Percentiles rank a stretch among this genome's conserved stretches.
These are phyloP conservation scores for Lactarius pseudohatsudake DNA, from an alignment of 768 basidiomycete species.

Conservation along the genomic window DNA sequence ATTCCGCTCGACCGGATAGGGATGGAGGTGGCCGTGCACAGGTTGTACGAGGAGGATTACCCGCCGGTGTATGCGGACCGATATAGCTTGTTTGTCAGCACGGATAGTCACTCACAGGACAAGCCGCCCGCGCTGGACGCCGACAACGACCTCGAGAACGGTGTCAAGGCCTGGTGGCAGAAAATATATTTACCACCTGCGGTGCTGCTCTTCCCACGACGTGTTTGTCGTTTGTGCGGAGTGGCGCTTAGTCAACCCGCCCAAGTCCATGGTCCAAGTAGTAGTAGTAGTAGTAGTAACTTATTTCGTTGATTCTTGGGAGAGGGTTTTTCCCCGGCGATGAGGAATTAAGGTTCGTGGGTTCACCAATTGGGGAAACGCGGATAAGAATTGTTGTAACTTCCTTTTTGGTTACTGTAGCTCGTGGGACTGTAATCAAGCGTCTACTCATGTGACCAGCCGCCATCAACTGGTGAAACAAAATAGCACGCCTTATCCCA, in stretches of 20 bases:
- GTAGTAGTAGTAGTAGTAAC: not conserved
- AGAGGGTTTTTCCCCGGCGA: no score
- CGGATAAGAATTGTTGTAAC: not conserved
- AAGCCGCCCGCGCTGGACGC: not conserved
- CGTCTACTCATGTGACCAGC: not conserved
- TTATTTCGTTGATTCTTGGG: not conserved
- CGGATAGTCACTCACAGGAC: not conserved
- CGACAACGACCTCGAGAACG: not conserved
- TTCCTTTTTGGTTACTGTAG: not conserved
- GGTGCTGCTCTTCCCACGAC: no score
- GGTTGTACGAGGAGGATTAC: not conserved
- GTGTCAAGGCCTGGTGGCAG: not conserved
- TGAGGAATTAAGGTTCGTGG: not conserved
- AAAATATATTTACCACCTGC: not conserved
- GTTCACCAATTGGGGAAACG: not conserved
- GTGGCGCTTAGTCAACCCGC: not conserved
- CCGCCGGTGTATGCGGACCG: not conserved
- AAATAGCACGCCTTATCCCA: not conserved
- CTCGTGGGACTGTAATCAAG: not conserved
- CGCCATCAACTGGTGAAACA: not conserved
- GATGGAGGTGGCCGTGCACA: conserved; percentile 12
- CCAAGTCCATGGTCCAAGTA: not conserved
- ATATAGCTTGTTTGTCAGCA: no score
- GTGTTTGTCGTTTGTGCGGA: no score
- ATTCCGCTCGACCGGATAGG: not conserved